Evolutionary conservation across 345 rosid genomes (phyloP), one percentile per base, ranked within the genome.

Genomic region (Hypericum perforatum): DNA sequence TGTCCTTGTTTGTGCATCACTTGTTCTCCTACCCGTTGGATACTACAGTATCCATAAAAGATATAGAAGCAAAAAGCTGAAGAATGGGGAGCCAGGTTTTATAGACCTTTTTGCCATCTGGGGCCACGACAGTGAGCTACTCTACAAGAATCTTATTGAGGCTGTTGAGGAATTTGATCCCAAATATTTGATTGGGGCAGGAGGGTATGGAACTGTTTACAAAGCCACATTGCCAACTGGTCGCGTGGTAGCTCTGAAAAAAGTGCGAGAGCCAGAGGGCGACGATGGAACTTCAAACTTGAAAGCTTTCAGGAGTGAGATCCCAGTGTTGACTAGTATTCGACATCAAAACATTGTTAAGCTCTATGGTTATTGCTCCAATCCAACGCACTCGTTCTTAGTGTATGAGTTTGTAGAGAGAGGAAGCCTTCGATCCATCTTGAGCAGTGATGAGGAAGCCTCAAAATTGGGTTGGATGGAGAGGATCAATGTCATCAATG

Each of bases 341-440:
- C 48, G 55, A 0, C 63, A 60, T 9, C 38, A 50, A 7, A 60
- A 60, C 15, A 60, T 60, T 14, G 50, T 46, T 22, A 46, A 46
- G 50, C 29, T 46, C 29, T 46, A 46, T 14, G 50, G 50, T 7
- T 42, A 8, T 41, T 50, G 40, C 13, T 50, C 29, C 1, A 45
- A 50, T 29, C 6, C 13, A 13, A 40, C 3, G 22, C 36, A 59
- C 50, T 59, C 63, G 6, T 51, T 49, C 51, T 15, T 49, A 36
- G 63, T 59, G 29, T 59, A 14, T 7, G 63, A 60, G 32, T 51
- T 60, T 42, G 7, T 43, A 0, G 63, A 60, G 51, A 43, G 63
- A 10, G 63, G 63, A 11, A 60, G 63, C 14, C 15, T 60, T 16
- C 32, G 41, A 11, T 41, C 0, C 5, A 39, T 50, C 4, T 6